Evolutionary conservation across 805 yeast genomes (phyloP).

Genomic region (Nadsonia fulvescens): DNA sequence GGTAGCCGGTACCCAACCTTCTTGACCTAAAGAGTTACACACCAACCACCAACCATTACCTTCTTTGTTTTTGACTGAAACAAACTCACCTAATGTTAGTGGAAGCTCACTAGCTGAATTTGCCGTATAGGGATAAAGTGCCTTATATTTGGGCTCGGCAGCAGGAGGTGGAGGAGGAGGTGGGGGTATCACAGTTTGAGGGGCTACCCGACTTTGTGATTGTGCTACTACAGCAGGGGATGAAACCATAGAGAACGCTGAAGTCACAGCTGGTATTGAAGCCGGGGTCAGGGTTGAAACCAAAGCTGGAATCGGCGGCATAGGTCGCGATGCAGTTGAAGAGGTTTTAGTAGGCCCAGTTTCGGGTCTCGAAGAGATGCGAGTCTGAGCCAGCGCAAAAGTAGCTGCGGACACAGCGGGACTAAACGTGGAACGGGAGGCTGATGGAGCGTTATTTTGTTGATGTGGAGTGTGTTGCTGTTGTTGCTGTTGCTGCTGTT

Average conservation of each 20-base stretch:
- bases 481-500: too few species aligned
- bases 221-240: conserved; percentile 9
- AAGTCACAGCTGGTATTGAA: conserved; percentile 11
- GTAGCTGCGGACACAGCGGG: too few species aligned
- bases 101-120: conserved; percentile 74
- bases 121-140: conserved; percentile 78
- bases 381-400: too few species aligned
- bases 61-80: conserved; percentile 52
- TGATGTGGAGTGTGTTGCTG: too few species aligned
- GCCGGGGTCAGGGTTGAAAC: conserved; percentile 9
- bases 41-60: conserved; percentile 93
- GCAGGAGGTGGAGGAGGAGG: conserved; percentile 55
- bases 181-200: conserved; percentile 11
- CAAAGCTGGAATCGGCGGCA: conserved; percentile 1
- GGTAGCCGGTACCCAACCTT: conserved; percentile 98
- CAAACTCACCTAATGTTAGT: conserved; percentile 54
- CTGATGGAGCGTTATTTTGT: too few species aligned
- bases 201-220: conserved; percentile 9
- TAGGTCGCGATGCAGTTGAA: background rate
- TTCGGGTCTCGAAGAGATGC: too few species aligned
- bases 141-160: conserved; percentile 61
- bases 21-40: conserved; percentile 54
- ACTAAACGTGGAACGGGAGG: too few species aligned
- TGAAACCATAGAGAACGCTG: conserved; percentile 14
- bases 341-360: too few species aligned